A percentile compares a stretch with the other conserved stretches of the same genome.
Conservation (phyloP, 2,329 filamentous ascomycete genomes). For the Colletotrichum abscissum region DNA sequence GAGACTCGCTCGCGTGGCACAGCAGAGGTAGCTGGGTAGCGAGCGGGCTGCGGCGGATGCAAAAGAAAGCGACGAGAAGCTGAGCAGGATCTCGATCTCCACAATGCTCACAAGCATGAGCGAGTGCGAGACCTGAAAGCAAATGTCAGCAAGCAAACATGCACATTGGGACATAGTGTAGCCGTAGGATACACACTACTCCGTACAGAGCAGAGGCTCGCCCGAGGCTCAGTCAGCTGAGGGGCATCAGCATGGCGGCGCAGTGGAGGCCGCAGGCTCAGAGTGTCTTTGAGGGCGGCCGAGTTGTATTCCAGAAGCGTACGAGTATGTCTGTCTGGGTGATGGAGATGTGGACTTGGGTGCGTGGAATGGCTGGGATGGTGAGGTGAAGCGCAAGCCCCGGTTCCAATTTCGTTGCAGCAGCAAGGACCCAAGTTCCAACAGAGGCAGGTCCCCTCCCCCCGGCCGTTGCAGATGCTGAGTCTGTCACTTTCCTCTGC, state of each 20-base stretch:
- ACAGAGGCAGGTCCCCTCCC: slow-evolving; percentile 12
- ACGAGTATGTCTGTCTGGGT: background rate
- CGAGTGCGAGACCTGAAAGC: background rate
- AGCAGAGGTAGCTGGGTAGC: background rate
- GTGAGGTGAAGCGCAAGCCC: background rate
- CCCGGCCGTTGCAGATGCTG: background rate
- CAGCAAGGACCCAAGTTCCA: background rate
- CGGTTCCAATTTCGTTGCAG: slow-evolving; percentile 1
- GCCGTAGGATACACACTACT: background rate
- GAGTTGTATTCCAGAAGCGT: slow-evolving; percentile 33
- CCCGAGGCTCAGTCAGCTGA: background rate
- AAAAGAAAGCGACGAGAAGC: background rate
- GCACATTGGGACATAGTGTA: background rate
- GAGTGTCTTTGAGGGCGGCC: background rate
- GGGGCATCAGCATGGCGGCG: background rate
- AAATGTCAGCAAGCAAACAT: background rate
- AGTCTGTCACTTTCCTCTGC: background rate
- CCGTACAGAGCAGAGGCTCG: slow-evolving; percentile 4
- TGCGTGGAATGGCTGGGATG: background rate
- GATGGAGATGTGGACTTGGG: background rate
- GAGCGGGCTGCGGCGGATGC: background rate
- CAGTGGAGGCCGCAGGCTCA: slow-evolving; percentile 4
- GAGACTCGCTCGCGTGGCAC: background rate
- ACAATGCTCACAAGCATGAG: background rate
- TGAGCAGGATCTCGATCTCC: background rate